Evolutionary conservation across 1,139 yeast species (phyloP), one percentile per base, ranked within the genome.

Genomic region (Magnusiomyces suaveolens): DNA sequence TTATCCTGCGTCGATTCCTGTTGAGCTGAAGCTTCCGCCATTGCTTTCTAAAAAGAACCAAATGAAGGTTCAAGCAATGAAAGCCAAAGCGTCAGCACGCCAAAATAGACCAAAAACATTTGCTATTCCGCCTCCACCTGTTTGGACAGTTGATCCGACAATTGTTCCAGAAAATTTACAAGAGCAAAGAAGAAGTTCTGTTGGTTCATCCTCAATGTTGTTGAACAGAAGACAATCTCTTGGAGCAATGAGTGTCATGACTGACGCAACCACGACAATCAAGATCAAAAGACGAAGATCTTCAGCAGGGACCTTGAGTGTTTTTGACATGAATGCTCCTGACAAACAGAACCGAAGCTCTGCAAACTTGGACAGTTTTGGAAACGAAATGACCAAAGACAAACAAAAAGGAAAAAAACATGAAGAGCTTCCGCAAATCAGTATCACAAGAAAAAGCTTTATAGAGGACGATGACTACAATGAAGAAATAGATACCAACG

Each of bases 1-100:
- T 51, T 69, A 69, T 48, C 72, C 72, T 1, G 70, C 72, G 1
- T 71, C 71, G 8, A 63, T 69, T 20, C 72, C 72, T 2, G 58
- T 60, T 16, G 62, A 61, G 54, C 59, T 60, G 41, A 60, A 56
- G 20, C 59, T 60, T 36, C 65, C 63, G 21, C 68, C 64, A 21
- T 55, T 62, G 26, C 56, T 60, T 50, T 63, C 65, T 14, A 60
- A 58, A 38, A 61, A 59, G 51, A 61, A 59, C 44, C 48, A 46
- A 18, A 2, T 29, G 16, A 46, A 46, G 23, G 36, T n/a, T n/a
- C 14, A 16, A 36, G 41, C 41, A 6, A 36, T 26, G 56, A 56
- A 36, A 50, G 51, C 4, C 52, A 53, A 1, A 51, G 48, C 43
- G 12, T 18, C 41, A 10, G 51, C 51, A 8, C 26, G 32, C 23